Evolutionary conservation across 805 yeast genomes (phyloP), one percentile per base, ranked within the genome.

Genomic region (Saccharomycopsis synnaedendra): DNA sequence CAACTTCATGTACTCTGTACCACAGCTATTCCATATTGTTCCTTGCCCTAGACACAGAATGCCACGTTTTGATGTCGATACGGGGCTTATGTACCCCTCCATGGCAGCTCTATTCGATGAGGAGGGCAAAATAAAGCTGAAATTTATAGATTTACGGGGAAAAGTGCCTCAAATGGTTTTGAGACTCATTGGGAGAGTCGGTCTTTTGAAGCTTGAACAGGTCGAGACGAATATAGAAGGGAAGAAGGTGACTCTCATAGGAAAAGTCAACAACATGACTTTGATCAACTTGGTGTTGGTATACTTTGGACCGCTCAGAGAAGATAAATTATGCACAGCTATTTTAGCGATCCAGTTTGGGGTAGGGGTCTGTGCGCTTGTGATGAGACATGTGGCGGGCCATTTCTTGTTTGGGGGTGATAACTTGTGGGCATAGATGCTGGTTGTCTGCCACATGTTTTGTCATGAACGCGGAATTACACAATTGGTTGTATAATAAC

Each of bases 1-100:
- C 65, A 93, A 93, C 62, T 93, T 93, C 56, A 55, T 87, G 27
- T 93, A 88, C 64, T 86, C 96, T 0, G 76, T 78, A n/a, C 97
- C 98, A 1, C 99, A 93, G 64, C 64, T 93, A 53, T 83, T 90
- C 64, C 78, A 82, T 37, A 55, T 93, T 1, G 81, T 93, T 19
- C 95, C 93, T 3, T 93, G 97, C 59, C 99, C 99, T 29, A 75
- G 99, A 56, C 99, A 93, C 63, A 73, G 99, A 58, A 60, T 93
- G 60, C 99, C 99, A 1, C 73, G 69, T 53, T 84, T 85, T 59
- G 78, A 85, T 57, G 67, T 66, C 8, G 63, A 70, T 10, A 81
- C 85, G 51, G 88, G 90, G 1, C 65, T 82, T 42, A 69, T 93
- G 72, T 78, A 85, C 59, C 88, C 95, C 27, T 84, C 93, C 1